Percentiles rank a stretch among this genome's conserved stretches.
These are phyloP conservation scores for Jaapia argillacea DNA, from an alignment of 768 basidiomycete species.

Conservation along the genomic window DNA sequence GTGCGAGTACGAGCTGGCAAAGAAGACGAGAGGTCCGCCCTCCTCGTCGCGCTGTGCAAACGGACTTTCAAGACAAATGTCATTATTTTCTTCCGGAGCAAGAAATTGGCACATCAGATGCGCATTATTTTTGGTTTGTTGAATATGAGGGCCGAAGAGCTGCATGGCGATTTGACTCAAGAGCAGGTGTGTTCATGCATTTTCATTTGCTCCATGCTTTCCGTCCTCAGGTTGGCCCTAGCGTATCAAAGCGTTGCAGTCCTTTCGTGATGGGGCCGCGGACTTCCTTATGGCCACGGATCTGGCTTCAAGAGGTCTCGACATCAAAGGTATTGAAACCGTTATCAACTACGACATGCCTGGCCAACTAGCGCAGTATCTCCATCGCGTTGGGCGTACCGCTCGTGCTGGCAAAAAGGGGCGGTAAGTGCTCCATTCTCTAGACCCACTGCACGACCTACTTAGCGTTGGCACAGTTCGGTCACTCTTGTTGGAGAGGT, in stretches of 20 bases:
- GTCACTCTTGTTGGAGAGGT: slow-evolving; percentile 93
- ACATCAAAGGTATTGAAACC: slow-evolving; percentile 95
- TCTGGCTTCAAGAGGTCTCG: slow-evolving; percentile 88
- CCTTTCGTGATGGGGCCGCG: slow-evolving; percentile 81
- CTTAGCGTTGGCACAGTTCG: slow-evolving; percentile 39
- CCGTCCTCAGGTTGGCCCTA: slow-evolving; percentile 18
- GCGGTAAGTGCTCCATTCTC: slow-evolving; percentile 41
- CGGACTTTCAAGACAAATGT: slow-evolving; percentile 76
- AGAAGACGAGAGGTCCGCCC: slow-evolving; percentile 64
- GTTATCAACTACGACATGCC: slow-evolving; percentile 99
- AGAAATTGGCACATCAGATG: slow-evolving; percentile 96
- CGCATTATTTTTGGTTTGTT: slow-evolving; percentile 84
- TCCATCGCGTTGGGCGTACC: slow-evolving; percentile 95
- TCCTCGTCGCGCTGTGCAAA: slow-evolving; percentile 79
- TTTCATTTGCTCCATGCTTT: slow-evolving; percentile 1
- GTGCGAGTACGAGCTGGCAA: slow-evolving; percentile 80
- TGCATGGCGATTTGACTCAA: slow-evolving; percentile 94
- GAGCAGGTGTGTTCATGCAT: slow-evolving; percentile 59
- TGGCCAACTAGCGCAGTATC: slow-evolving; percentile 81
- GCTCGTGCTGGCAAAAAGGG: slow-evolving; percentile 92
- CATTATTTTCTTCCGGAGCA: slow-evolving; percentile 93
- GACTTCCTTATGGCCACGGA: slow-evolving; percentile 96
- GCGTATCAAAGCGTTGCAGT: slow-evolving; percentile 80
- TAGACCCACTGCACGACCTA: slow-evolving; percentile 1
- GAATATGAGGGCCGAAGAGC: slow-evolving; percentile 83